Percentiles rank a stretch among this genome's conserved stretches.
phyloP scores from a whole-genome alignment of 163 green algal species.

The Smithsoniella earleae region DNA sequence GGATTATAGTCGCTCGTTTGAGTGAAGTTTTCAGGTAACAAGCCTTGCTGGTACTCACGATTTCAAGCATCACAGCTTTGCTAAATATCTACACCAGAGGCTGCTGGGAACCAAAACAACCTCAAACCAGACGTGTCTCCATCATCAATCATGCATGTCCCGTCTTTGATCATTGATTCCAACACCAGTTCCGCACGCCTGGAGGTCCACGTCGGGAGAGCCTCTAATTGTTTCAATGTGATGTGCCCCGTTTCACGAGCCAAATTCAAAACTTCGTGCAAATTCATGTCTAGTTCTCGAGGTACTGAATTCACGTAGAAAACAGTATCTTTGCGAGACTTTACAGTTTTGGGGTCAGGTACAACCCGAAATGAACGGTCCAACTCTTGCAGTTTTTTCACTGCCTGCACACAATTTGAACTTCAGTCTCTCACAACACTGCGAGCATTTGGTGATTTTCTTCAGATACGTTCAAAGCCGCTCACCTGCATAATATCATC shows the following conservation, averaged over 20 bases:
- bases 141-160: slow-evolving; percentile 68
- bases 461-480: slow-evolving; percentile 16
- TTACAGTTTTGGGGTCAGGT: slow-evolving; percentile 1
- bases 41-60: too few relatives aligned
- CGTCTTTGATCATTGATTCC: slow-evolving; percentile 46
- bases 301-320: slow-evolving; percentile 51
- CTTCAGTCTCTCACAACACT: background rate
- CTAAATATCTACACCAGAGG: background rate
- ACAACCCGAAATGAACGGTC: slow-evolving; percentile 6
- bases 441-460: background rate
- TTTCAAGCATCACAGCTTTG: too few relatives aligned
- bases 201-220: background rate
- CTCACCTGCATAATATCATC: slow-evolving; percentile 66
- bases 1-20: too few relatives aligned
- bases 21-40: too few relatives aligned
- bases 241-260: slow-evolving; percentile 40
- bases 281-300: slow-evolving; percentile 74
- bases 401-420: slow-evolving; percentile 10
- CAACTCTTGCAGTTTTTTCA: slow-evolving; percentile 8
- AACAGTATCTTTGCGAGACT: background rate
- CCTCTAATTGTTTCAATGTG: slow-evolving; percentile 12
- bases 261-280: slow-evolving; percentile 58
- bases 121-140: slow-evolving; percentile 42
- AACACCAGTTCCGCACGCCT: background rate
- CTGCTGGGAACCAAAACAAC: slow-evolving; percentile 64